Evolutionary conservation across 1,139 yeast species (phyloP), one percentile per base, ranked within the genome.

Genomic region (Candida labiduridarum): DNA sequence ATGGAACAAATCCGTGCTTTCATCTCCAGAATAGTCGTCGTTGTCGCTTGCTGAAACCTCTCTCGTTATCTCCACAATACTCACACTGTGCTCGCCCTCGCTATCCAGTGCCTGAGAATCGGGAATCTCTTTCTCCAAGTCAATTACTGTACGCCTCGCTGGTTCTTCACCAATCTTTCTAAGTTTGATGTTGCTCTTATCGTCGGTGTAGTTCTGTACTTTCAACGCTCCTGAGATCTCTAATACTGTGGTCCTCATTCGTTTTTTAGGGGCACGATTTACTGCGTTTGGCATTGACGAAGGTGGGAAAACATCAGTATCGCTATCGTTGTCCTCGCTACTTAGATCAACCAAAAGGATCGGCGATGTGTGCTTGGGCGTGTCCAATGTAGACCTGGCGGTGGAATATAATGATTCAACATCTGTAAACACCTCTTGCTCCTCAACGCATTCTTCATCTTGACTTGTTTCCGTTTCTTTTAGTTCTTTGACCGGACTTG

Each of bases 41-140:
- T 16, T 4, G 10, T 44, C 33, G 2, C 6, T 9, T 12, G 53
- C 59, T 19, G 56, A 59, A 1, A 66, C 54, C 43, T 67, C 68
- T 38, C 71, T 62, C 3, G 71, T 65, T 27, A 74, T 66, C 51
- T 74, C 79, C 14, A 73, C 60, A 2, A 73, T 59, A 47, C 77
- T 72, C 27, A 68, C 53, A 47, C 62, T 61, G 10, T 61, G 62
- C 5, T 54, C 60, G 3, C 61, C 55, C 33, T 72, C 36, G 14
- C 9, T 16, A 34, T 14, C 18, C 49, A 45, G 51, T 12, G 64
- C 71, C 43, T 72, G 76, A 1, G 79, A 73, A 55, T 72, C 79
- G 1, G 67, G 65, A 2, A 75, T 61, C 18, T 19, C 45, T 41
- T 64, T 72, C 6, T 66, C 70, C 27, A 61, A 50, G 47, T 62